Evolutionary conservation across 2,329 filamentous ascomycete species (phyloP).

Genomic region (Lachnellula hyalina): DNA sequence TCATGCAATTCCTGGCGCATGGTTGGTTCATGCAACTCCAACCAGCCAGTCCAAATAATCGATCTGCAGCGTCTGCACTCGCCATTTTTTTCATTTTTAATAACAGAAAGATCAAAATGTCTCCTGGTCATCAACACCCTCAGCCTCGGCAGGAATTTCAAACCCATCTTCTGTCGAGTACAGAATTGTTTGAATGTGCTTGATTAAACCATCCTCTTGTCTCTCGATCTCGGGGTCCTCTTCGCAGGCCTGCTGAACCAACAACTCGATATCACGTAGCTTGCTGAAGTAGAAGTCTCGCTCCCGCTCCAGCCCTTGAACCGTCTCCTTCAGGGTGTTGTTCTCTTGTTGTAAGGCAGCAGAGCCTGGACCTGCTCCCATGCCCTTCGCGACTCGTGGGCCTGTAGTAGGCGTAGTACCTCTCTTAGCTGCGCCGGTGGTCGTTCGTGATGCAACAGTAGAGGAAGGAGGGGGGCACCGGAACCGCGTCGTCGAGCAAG

Average conservation of each 20-base stretch:
- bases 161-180: constrained; percentile 95
- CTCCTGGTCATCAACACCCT: constrained; percentile 71
- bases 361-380: constrained; percentile 49
- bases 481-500: constrained; percentile 76
- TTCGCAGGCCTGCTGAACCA: constrained; percentile 90
- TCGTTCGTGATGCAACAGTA: constrained; percentile 44
- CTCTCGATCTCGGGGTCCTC: constrained; percentile 90
- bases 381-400: constrained; percentile 40
- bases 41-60: constrained; percentile 17
- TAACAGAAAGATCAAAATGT: constrained; percentile 52
- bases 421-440: constrained; percentile 40
- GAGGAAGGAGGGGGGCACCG: constrained; percentile 47
- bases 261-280: constrained; percentile 89
- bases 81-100: constrained; percentile 18
- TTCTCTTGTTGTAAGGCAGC: constrained; percentile 82
- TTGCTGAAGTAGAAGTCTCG: constrained; percentile 99
- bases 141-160: constrained; percentile 73
- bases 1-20: constrained; percentile 18
- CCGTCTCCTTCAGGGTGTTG: constrained; percentile 84
- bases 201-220: constrained; percentile 85
- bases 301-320: constrained; percentile 90
- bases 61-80: constrained; percentile 14
- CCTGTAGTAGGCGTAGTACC: constrained; percentile 38
- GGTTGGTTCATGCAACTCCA: constrained; percentile 23
- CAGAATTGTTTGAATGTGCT: constrained; percentile 92